Evolutionary conservation across 2,329 filamentous ascomycete genomes (phyloP).

Genomic region (Paraphoma chrysanthemicola): DNA sequence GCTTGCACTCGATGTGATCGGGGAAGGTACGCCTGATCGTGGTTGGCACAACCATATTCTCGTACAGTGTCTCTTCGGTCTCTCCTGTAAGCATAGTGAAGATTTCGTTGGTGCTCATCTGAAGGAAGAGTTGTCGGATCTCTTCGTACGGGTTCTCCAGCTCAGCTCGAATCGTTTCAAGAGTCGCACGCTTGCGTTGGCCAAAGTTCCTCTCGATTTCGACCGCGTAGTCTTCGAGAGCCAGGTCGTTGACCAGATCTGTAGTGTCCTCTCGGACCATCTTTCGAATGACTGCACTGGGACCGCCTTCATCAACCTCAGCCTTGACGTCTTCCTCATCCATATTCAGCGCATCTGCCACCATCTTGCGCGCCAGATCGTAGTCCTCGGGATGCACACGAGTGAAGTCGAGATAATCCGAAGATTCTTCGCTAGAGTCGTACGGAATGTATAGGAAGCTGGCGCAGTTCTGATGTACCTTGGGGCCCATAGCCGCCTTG

Average conservation of each 20-base stretch:
- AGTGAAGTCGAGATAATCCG: constrained; percentile 94
- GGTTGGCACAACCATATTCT: constrained; percentile 92
- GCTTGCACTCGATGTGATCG: constrained; percentile 89
- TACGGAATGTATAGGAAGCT: constrained; percentile 93
- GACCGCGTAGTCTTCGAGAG: constrained; percentile 95
- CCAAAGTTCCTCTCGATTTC: constrained; percentile 93
- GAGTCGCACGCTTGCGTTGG: constrained; percentile 91
- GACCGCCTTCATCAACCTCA: constrained; percentile 87
- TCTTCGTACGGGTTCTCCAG: constrained; percentile 94
- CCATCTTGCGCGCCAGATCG: constrained; percentile 97
- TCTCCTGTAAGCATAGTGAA: constrained; percentile 98
- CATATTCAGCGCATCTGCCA: constrained; percentile 91
- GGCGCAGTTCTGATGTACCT: constrained; percentile 95
- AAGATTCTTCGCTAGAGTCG: constrained; percentile 78
- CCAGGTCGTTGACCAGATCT: constrained; percentile 93
- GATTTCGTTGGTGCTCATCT: constrained; percentile 75
- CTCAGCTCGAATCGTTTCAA: constrained; percentile 95
- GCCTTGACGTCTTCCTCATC: constrained; percentile 98
- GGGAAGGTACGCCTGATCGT: constrained; percentile 87
- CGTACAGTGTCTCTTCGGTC: constrained; percentile 79
- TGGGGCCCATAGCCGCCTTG: constrained; percentile 70
- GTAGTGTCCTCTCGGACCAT: constrained; percentile 94
- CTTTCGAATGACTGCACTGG: constrained; percentile 89
- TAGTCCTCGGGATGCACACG: constrained; percentile 98
- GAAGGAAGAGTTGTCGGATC: constrained; percentile 78